Evolutionary conservation across 371 early-diverging fungal species (phyloP).

Genomic region (Mortierella sp.): DNA sequence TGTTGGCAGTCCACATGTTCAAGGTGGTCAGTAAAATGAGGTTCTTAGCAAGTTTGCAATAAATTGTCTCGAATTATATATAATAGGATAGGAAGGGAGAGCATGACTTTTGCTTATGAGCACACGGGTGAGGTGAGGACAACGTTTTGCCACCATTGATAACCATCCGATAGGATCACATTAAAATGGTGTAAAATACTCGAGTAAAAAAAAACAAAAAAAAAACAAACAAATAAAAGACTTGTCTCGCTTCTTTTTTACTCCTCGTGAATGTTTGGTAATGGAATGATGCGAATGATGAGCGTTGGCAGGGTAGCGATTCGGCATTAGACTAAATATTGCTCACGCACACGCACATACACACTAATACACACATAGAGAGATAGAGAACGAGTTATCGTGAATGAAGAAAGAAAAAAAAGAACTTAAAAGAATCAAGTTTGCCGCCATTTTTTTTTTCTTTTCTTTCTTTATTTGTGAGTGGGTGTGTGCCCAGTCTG

Average conservation of each 20-base stretch:
- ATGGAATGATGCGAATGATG: background rate
- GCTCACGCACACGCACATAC: too few species aligned
- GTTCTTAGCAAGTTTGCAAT: constrained; percentile 89
- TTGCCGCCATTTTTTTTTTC: constrained; percentile 14
- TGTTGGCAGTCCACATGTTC: constrained; percentile 94
- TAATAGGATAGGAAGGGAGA: too few species aligned
- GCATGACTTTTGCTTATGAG: constrained; percentile 43
- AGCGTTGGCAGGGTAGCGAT: background rate
- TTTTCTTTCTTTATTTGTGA: background rate
- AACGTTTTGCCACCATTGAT: too few species aligned
- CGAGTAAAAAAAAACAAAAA: background rate
- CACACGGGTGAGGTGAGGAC: too few species aligned
- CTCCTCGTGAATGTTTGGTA: background rate
- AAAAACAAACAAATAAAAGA: background rate
- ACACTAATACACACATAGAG: too few species aligned
- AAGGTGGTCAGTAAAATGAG: constrained; percentile 84
- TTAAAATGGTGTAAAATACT: background rate
- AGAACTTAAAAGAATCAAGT: background rate
- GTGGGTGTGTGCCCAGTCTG: background rate
- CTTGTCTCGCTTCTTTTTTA: too few species aligned
- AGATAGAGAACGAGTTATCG: too few species aligned
- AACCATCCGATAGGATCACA: background rate
- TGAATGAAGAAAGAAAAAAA: background rate
- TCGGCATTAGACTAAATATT: background rate
- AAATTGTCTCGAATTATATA: too few species aligned